Conservation (phyloP, 2,329 filamentous ascomycete genomes). For the Pyricularia sp. region DNA sequence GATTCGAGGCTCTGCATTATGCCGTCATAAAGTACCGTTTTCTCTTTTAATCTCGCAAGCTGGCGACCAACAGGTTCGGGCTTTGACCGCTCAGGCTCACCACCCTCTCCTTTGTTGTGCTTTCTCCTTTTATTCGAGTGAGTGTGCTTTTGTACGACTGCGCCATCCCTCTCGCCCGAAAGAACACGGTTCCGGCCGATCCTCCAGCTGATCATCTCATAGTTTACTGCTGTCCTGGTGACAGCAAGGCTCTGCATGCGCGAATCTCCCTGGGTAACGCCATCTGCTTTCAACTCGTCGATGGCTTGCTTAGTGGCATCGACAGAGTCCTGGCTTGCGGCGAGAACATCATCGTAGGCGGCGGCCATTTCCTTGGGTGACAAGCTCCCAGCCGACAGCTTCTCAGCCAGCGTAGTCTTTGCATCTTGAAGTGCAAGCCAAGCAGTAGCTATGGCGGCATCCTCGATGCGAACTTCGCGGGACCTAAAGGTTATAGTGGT, state of each 20-base stretch:
- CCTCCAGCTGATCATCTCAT: slow-evolving; percentile 86
- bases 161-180: slow-evolving; percentile 70
- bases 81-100: slow-evolving; percentile 20
- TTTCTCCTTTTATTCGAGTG: slow-evolving; percentile 27
- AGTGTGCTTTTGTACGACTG: slow-evolving; percentile 37
- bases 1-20: slow-evolving; percentile 84
- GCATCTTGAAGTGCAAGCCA: slow-evolving; percentile 55
- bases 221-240: slow-evolving; percentile 85
- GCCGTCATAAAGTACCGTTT: slow-evolving; percentile 80
- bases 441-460: slow-evolving; percentile 80
- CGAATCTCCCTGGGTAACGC: slow-evolving; percentile 67
- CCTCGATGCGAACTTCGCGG: slow-evolving; percentile 76
- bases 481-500: slow-evolving; percentile 76
- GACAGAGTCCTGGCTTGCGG: slow-evolving; percentile 81
- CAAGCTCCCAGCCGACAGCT: slow-evolving; percentile 23
- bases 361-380: slow-evolving; percentile 58
- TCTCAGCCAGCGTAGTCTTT: slow-evolving; percentile 33
- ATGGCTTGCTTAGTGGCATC: slow-evolving; percentile 90
- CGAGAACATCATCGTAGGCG: slow-evolving; percentile 83
- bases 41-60: slow-evolving; percentile 69
- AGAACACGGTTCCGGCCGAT: slow-evolving; percentile 85
- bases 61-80: slow-evolving; percentile 62
- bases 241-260: slow-evolving; percentile 89
- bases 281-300: slow-evolving; percentile 75
- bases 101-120: slow-evolving; percentile 13